These are phyloP conservation scores for Melaleuca alternifolia DNA, from an alignment of 345 rosid species.

Conservation along the genomic window DNA sequence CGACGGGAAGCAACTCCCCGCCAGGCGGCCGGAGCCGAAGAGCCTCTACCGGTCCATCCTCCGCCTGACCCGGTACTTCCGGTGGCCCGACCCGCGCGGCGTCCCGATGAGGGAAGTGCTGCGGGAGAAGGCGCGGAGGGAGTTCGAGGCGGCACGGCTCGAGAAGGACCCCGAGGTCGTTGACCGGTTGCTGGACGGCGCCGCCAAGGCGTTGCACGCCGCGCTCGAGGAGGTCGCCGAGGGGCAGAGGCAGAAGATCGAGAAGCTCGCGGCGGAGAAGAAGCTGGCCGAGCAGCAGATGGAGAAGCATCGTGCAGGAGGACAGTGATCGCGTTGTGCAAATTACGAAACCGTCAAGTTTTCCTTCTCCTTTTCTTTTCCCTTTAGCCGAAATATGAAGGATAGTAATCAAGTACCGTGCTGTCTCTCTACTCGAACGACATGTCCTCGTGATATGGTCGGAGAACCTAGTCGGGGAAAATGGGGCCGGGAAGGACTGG, in stretches of 20 bases:
- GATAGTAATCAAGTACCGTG: not conserved
- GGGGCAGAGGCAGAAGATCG: constrained; percentile 58
- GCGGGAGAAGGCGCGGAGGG: constrained; percentile 73
- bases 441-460: not conserved
- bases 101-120: constrained; percentile 61
- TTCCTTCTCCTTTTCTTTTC: not conserved
- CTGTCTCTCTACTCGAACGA: not conserved
- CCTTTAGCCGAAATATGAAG: not conserved
- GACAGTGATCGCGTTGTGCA: constrained; percentile 4
- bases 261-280: constrained; percentile 2
- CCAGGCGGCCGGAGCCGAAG: constrained; percentile 63
- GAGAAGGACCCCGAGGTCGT: constrained; percentile 79
- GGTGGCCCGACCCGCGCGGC: constrained; percentile 72
- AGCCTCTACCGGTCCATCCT: constrained; percentile 72
- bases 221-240: constrained; percentile 68
- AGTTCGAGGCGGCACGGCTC: constrained; percentile 74
- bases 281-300: not conserved
- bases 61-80: constrained; percentile 68
- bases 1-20: constrained; percentile 45
- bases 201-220: constrained; percentile 61
- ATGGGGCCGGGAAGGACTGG: not conserved
- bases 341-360: not conserved
- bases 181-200: constrained; percentile 61
- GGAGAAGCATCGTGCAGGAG: constrained; percentile 18
- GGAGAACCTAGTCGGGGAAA: not conserved